Evolutionary conservation across 2,329 filamentous ascomycete genomes (phyloP), one percentile per base, ranked within the genome.

Genomic region (Rhynchosporium agropyri): DNA sequence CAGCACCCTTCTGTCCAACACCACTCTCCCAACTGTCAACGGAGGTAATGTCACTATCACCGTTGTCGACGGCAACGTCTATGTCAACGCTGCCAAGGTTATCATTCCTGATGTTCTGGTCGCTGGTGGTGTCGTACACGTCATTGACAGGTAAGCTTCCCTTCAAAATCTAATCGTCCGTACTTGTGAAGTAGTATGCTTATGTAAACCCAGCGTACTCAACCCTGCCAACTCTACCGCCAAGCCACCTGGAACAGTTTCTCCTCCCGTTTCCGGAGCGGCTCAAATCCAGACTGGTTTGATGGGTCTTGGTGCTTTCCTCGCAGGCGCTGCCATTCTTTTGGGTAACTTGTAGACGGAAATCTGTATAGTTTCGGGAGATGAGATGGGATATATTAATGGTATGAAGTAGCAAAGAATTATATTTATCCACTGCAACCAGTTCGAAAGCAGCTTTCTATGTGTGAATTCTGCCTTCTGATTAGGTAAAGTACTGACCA

Each of bases 181-280:
- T 20, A 20, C 20, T 20, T 20, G 20, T 20, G 20, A 20, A 20
- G 20, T 20, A 20, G 20, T 20, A 20, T 20, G 12, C 57, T 60
- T 9, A 59, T 29, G 2, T 12, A 3, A 20, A 15, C n/a, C 12
- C 48, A 81, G 79, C 64, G 84, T 88, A 43, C 76, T 89, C 55
- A 88, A 87, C 76, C 82, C 83, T 10, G 76, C 79, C 2, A 74
- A 76, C 1, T 78, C 76, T 4, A 71, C 74, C n/a, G 79, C 42
- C 13, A 20, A 28, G 0, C 58, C 62, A 1, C 61, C 81, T 4
- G 68, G 79, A 28, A 70, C 79, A 1, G 71, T 76, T 15, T 77
- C 78, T 15, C 72, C 77, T 0, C 79, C 79, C 58, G 71, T 72
- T 42, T 79, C 76, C 38, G 77, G 75, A 60, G 76, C 76, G 15